Conservation (phyloP, 2,329 filamentous ascomycete genomes). For the Pseudocercospora vitis region DNA sequence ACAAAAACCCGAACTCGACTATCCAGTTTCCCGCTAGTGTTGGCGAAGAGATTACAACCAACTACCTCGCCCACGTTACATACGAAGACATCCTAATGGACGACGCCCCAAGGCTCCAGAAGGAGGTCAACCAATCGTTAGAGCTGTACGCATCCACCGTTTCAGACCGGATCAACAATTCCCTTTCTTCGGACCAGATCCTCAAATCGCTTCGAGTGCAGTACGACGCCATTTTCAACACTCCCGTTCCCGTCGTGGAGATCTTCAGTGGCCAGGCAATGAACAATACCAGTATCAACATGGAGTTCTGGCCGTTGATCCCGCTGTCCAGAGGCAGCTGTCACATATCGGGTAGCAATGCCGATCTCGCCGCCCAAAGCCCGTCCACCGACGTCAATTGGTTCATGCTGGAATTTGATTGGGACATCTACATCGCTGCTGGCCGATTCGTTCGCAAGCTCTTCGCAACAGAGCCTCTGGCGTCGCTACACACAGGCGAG, state of each 20-base stretch:
- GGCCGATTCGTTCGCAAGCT: slow-evolving; percentile 31
- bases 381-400: slow-evolving; percentile 35
- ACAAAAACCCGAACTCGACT: slow-evolving; percentile 6
- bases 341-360: slow-evolving; percentile 31
- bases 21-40: slow-evolving; percentile 14
- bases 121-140: slow-evolving; percentile 9
- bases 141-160: slow-evolving; percentile 8
- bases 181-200: slow-evolving; percentile 19
- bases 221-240: slow-evolving; percentile 20
- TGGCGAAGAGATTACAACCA: slow-evolving; percentile 15
- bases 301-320: slow-evolving; percentile 27
- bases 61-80: slow-evolving; percentile 17
- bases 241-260: slow-evolving; percentile 10
- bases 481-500: slow-evolving; percentile 35
- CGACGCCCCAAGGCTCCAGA: slow-evolving; percentile 9
- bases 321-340: slow-evolving; percentile 30
- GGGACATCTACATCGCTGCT: slow-evolving; percentile 28
- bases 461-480: slow-evolving; percentile 21
- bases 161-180: slow-evolving; percentile 13
- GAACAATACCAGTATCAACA: slow-evolving; percentile 12
- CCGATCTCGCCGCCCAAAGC: slow-evolving; percentile 12
- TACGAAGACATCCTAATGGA: slow-evolving; percentile 20
- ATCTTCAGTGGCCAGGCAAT: slow-evolving; percentile 16
- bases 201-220: slow-evolving; percentile 16
- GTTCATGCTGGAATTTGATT: slow-evolving; percentile 30